Evolutionary conservation across 2,329 filamentous ascomycete species (phyloP).

Genomic region (Ceratocystis alfenasii): DNA sequence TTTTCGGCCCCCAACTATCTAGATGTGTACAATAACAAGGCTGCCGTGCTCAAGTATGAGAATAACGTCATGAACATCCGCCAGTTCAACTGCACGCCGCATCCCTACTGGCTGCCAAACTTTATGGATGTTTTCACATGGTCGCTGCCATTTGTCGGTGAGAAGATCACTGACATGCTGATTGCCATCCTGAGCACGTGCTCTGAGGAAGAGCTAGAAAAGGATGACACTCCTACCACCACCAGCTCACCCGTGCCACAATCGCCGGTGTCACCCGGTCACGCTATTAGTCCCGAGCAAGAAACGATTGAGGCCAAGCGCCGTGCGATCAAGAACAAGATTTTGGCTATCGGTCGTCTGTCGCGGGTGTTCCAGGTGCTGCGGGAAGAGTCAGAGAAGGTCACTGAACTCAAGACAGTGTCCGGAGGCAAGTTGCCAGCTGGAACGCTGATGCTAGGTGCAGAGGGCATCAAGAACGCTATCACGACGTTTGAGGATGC

Average conservation of each 20-base stretch:
- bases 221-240: constrained; percentile 54
- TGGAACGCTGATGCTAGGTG: constrained; percentile 93
- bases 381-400: constrained; percentile 90
- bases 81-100: constrained; percentile 98
- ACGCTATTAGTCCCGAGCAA: background rate
- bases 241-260: constrained; percentile 48
- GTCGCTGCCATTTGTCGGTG: constrained; percentile 95
- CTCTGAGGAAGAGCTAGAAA: constrained; percentile 95
- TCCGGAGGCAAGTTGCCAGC: constrained; percentile 84
- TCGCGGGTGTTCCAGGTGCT: constrained; percentile 97
- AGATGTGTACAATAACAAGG: constrained; percentile 99
- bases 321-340: constrained; percentile 98
- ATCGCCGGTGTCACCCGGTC: constrained; percentile 50
- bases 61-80: constrained; percentile 99
- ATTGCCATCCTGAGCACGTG: constrained; percentile 97
- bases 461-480: constrained; percentile 96
- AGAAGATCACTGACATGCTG: constrained; percentile 99
- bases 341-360: constrained; percentile 87
- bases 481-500: constrained; percentile 96
- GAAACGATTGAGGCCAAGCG: constrained; percentile 90
- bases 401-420: constrained; percentile 95
- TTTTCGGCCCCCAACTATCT: constrained; percentile 98
- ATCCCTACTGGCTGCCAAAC: constrained; percentile 98
- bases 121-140: constrained; percentile 99
- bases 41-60: constrained; percentile 95